Base-by-base conservation (phyloP, 2,329 filamentous ascomycete genomes). In the Camillea tinctor region DNA sequence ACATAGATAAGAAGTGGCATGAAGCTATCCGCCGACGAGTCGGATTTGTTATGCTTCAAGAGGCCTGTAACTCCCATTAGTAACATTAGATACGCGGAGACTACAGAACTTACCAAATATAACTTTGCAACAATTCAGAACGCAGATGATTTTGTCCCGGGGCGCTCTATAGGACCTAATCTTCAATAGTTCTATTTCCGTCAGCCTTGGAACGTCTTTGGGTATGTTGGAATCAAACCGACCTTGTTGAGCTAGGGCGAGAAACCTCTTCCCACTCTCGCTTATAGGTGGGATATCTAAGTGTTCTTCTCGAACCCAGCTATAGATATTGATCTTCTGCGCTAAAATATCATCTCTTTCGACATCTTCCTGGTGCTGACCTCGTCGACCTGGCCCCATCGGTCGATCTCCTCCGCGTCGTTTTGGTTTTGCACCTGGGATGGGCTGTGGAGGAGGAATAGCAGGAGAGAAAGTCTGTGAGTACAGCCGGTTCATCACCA, bases 111-210 rank as follows among this genome's bases (percentile, higher is more conserved):
- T 76, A 92, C 91, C 95, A 75, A 99, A 98, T 64, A 99, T 98
- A 64, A 99, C 96, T 77, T 99, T 99, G 85, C 95, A 99, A 78
- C 93, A 97, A 77, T 99, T 99, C 58, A 99, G 79, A 52, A 98
- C 92, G 75, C 95, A 99, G 54, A 99, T 98, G 58, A 99, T 95
- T 77, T 99, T 99, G 80, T 99, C 95, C 68, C 95, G 83, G 3
- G 95, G 95, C n/a, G 95, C 95, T 67, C 96, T 87, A 73, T 99
- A 99, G 8, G 91, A 95, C 71, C 94, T 96, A 71, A 99, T 97
- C 75, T 99, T 99, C 44, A 96, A 79, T 15, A 99, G 81, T 76
- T 99, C 95, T 92, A 72, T 19, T n/a, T 30, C 81, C 56, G 59
- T 69, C 57, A 70, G 62, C 17, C 48, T n/a, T 30, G 8, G 50